phyloP scores from a whole-genome alignment of 768 basidiomycete genomes.

The Serpula lacrymans region DNA sequence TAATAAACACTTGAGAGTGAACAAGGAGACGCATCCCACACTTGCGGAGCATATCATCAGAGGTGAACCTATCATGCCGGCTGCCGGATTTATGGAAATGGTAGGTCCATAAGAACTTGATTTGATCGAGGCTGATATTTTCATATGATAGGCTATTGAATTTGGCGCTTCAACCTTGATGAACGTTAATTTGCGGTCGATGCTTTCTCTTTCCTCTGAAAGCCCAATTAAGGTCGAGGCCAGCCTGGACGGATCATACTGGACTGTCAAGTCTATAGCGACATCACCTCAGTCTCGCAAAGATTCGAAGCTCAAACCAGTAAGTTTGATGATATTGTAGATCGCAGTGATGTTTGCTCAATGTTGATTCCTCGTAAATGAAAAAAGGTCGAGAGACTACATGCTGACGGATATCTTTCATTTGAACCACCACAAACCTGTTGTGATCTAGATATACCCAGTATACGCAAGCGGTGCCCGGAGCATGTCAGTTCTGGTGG shows the following conservation, averaged over 20 bases:
- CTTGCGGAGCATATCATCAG: slow-evolving; percentile 36
- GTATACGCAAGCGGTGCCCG: too few species aligned
- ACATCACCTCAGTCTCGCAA: background rate
- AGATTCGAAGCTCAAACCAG: too few species aligned
- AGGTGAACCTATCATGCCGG: slow-evolving; percentile 37
- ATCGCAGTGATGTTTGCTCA: too few species aligned
- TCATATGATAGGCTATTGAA: background rate
- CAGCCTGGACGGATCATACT: background rate
- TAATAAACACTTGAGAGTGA: too few species aligned
- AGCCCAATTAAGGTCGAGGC: background rate
- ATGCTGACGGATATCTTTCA: slow-evolving; percentile 5
- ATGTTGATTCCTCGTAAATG: too few species aligned
- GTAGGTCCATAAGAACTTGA: slow-evolving; percentile 14
- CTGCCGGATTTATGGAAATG: slow-evolving; percentile 39
- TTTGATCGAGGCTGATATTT: too few species aligned
- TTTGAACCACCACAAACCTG: too few species aligned
- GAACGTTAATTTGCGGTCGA: slow-evolving; percentile 2
- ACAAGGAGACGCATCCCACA: slow-evolving; percentile 30
- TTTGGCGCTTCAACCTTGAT: slow-evolving; percentile 1
- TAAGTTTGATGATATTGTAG: too few species aligned
- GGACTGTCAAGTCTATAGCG: background rate
- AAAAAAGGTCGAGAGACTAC: too few species aligned
- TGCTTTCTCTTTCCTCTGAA: slow-evolving; percentile 1
- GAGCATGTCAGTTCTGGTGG: too few species aligned
- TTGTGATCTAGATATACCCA: too few species aligned